Percentiles rank a stretch among this genome's conserved stretches.
Evolutionary conservation across 257 asterid genomes (phyloP).

Genomic region (Ehretia macrophylla): DNA sequence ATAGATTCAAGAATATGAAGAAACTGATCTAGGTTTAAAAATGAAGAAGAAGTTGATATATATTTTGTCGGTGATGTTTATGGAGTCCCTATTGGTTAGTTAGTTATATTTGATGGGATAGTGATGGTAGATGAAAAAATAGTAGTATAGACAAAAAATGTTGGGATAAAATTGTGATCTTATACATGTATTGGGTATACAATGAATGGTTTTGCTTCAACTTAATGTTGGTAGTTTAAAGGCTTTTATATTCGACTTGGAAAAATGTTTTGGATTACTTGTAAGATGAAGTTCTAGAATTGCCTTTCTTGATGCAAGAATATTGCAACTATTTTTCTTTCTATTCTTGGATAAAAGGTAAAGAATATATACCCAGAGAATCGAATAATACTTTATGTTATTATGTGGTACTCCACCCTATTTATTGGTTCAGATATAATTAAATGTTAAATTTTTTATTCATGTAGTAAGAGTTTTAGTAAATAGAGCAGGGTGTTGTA

Average conservation of each 20-base stretch:
- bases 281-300: constrained; percentile 7
- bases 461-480: no score
- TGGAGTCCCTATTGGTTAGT: not conserved
- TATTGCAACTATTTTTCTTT: no score
- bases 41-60: not conserved
- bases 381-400: no score
- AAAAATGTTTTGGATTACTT: constrained; percentile 6
- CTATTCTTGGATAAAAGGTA: no score
- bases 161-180: not conserved
- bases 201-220: not conserved
- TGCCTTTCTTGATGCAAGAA: constrained; percentile 14
- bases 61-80: not conserved
- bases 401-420: no score
- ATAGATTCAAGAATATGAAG: constrained; percentile 11
- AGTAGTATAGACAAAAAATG: not conserved
- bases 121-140: no score
- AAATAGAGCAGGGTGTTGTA: no score
- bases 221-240: not conserved
- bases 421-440: no score
- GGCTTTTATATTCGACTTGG: constrained; percentile 5
- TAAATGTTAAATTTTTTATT: no score
- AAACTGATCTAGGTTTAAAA: not conserved
- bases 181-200: constrained; percentile 23
- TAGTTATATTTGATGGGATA: not conserved
- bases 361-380: not conserved